Base-by-base conservation (phyloP, 192 early-diverging fungal species). In the Endogone sp. region DNA sequence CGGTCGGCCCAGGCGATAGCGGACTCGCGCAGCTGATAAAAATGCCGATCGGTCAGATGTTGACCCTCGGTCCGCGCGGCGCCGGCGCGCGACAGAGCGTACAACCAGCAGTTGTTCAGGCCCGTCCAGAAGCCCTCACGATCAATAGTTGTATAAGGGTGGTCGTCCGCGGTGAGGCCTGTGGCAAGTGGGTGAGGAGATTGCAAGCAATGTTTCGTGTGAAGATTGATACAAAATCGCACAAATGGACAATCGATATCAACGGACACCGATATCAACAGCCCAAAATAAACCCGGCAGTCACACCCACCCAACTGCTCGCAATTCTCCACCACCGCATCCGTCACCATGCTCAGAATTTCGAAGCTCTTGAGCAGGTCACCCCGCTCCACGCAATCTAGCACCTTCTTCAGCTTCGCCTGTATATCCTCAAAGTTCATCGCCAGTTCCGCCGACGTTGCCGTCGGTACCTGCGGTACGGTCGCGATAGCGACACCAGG, bases 101-200 rank as follows among this genome's bases (percentile, higher is more conserved):
- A 85, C 4, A 92, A 71, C 90, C 90, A 92, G 69, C 89, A 90
- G 64, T 89, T 87, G 75, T 92, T 92, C 61, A 92, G 79, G 4
- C 84, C 86, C 2, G 82, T 81, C 90, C 90, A 92, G 73, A 92
- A 92, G 27, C 85, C 83, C 70, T 87, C 84, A 28, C 86, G 44
- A 54, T 88, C 82, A 44, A 88, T 81, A 2, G 84, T 76, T 54
- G 85, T 82, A 6, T 84, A 81, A 29, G 85, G 77, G 27, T 84
- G 82, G 20, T 82, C 68, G 67, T 91, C 89, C 4, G 87, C 85
- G 0, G 86, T 82, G 28, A 91, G 70, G 10, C 88, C 37, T 49
- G 69, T 70, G 23, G 29, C 6, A 64, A 37, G 44, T 29, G n/a
- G n/a, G 28, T 29, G 3, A 25, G 21, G 22, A 29, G 22, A 22